phyloP scores from a whole-genome alignment of 306 rosid genomes.

The Argentina anserina region DNA sequence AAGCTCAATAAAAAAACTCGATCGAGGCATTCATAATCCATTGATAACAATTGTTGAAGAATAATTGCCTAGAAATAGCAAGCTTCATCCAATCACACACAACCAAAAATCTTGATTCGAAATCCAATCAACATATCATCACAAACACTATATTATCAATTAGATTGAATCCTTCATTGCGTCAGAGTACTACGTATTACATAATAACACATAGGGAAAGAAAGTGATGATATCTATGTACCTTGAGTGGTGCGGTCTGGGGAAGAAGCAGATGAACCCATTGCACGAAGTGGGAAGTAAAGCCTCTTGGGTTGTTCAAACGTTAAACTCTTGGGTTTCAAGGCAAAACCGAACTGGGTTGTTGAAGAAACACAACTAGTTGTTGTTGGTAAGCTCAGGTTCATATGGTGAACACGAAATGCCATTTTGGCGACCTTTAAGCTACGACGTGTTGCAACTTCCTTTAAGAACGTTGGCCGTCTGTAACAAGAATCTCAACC shows the following conservation, averaged over 20 bases:
- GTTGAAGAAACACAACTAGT: conserved; percentile 30
- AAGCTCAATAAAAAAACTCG: neutral
- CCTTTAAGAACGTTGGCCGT: too few relatives aligned
- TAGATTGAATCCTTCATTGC: neutral
- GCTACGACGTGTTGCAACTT: too few relatives aligned
- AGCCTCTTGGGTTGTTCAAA: conserved; percentile 36
- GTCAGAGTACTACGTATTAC: neutral
- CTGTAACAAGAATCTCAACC: too few relatives aligned
- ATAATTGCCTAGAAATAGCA: neutral
- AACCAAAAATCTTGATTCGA: neutral
- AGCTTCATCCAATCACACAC: neutral
- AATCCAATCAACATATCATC: neutral
- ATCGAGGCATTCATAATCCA: neutral
- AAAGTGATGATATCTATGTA: neutral
- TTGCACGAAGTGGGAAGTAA: conserved; percentile 43
- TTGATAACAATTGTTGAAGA: neutral
- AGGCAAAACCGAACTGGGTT: conserved; percentile 27
- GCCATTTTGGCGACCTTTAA: conserved; percentile 44
- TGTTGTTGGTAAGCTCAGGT: conserved; percentile 39
- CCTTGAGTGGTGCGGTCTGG: conserved; percentile 51
- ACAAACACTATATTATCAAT: too few relatives aligned
- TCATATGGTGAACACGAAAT: conserved; percentile 8
- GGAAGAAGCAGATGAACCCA: conserved; percentile 88
- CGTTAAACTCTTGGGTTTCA: conserved; percentile 26
- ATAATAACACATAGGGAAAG: conserved; percentile 2